Evolutionary conservation across 169 alveolate genomes (phyloP), one percentile per base, ranked within the genome.

Genomic region (Plasmodium fragile): DNA sequence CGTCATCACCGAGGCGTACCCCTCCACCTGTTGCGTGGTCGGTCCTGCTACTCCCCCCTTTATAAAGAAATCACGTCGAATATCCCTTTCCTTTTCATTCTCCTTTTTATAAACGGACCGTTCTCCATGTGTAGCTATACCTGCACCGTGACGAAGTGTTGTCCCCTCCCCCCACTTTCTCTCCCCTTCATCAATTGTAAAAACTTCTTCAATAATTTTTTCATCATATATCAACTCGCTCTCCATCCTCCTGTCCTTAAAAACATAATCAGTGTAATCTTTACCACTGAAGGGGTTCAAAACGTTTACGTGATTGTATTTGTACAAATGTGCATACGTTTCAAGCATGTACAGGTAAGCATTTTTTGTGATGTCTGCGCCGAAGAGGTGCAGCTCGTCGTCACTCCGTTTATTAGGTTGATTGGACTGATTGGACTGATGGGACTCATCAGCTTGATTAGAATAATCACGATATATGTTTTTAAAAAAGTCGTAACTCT

Each of bases 221-320:
- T 89, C 94, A 79, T 89, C 71, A 41, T 89, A 52, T 16, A 89
- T 43, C 22, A 89, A 59, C 45, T 89, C 39, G 7, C 81, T 89
- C 65, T 89, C 94, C 34, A 36, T 16, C 1, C 45, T 4, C 79
- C 52, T 89, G 5, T 79, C 75, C 72, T 77, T 89, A 78, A 80
- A 78, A 36, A 89, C 34, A 22, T 89, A 89, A 32, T 89, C 82
- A 0, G 82, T 30, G 52, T 78, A 89, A 71, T 89, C 94, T 16
- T 49, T 53, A 79, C 52, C 22, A 89, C 81, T 89, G 16, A 78
- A 52, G 0, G 91, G 91, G 39, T 22, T 59, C 30, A 89, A 6
- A 4, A 32, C 43, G 41, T 89, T 41, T 34, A 78, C 52, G 49
- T 77, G 49, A 4, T 11, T 89, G 28, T 79, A 79, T 22, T 65